phyloP scores from a whole-genome alignment of 192 early-diverging fungal species.

The Coemansia sp. region DNA sequence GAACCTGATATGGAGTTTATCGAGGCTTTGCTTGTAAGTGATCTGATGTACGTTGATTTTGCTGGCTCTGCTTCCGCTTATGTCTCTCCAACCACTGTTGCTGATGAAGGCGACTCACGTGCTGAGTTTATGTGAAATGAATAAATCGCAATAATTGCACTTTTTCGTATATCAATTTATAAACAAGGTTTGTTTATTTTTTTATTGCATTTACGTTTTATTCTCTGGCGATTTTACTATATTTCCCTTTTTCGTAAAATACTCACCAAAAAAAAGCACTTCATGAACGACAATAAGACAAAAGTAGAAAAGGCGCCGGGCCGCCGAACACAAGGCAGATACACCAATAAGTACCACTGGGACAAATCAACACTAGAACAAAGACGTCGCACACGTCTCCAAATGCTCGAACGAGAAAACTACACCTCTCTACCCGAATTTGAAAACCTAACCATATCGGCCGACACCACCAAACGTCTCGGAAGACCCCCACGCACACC shows the following conservation, averaged over 20 bases:
- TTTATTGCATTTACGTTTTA: too few species aligned
- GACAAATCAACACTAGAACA: conserved; percentile 42
- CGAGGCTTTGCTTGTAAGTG: conserved; percentile 65
- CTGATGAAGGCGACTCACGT: not conserved
- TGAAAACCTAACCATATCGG: conserved; percentile 21
- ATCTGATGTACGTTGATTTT: conserved; percentile 48
- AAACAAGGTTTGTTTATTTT: not conserved
- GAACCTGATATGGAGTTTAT: conserved; percentile 77
- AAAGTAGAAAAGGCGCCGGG: not conserved
- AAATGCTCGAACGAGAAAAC: conserved; percentile 44
- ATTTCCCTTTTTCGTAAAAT: too few species aligned
- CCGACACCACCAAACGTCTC: not conserved
- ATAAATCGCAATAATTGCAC: not conserved
- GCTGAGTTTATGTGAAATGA: not conserved
- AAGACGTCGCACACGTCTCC: conserved; percentile 33
- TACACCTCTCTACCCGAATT: conserved; percentile 39
- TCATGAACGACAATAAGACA: not conserved
- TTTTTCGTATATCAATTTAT: not conserved
- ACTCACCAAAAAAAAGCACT: not conserved
- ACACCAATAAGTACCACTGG: conserved; percentile 21
- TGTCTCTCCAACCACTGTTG: conserved; percentile 1
- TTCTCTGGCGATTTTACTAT: too few species aligned
- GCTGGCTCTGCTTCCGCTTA: not conserved
- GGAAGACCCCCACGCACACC: conserved; percentile 15
- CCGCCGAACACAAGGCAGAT: conserved; percentile 7